Evolutionary conservation across 2,329 filamentous ascomycete species (phyloP).

Genomic region (Chaetomium globosum): DNA sequence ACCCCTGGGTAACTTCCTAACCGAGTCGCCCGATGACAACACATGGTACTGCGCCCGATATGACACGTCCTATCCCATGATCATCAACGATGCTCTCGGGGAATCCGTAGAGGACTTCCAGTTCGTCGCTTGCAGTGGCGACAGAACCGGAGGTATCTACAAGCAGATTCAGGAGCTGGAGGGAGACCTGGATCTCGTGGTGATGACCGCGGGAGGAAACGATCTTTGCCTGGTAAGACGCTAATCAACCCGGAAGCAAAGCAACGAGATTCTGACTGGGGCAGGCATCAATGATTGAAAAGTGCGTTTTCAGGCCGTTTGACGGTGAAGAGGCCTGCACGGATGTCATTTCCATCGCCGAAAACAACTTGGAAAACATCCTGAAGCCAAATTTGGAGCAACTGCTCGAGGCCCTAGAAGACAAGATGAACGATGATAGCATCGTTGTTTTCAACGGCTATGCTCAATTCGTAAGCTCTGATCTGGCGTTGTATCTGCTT

Average conservation of each 20-base stretch:
- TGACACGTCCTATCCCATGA: constrained; percentile 37
- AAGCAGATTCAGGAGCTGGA: constrained; percentile 38
- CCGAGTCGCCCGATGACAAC: background rate
- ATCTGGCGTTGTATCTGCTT: background rate
- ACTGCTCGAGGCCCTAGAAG: constrained; percentile 1
- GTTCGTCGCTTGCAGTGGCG: constrained; percentile 39
- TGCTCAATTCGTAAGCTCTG: constrained; percentile 9
- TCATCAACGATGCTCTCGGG: constrained; percentile 38
- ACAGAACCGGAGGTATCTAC: constrained; percentile 37
- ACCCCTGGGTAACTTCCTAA: constrained; percentile 2
- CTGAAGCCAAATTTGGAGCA: constrained; percentile 7
- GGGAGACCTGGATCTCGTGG: constrained; percentile 41
- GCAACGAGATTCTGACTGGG: background rate
- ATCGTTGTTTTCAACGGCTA: constrained; percentile 12
- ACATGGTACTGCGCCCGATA: constrained; percentile 40
- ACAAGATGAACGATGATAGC: constrained; percentile 18
- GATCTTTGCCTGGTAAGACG: constrained; percentile 43
- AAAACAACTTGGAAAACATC: constrained; percentile 14
- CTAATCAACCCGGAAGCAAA: background rate
- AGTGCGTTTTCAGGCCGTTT: constrained; percentile 10
- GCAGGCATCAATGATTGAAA: constrained; percentile 19
- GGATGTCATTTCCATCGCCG: constrained; percentile 8
- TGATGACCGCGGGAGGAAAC: constrained; percentile 46
- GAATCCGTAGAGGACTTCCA: constrained; percentile 38
- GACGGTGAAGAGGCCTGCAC: constrained; percentile 10